Evolutionary conservation across 441 rosid species (phyloP).

Genomic region (Syzygium malaccense): DNA sequence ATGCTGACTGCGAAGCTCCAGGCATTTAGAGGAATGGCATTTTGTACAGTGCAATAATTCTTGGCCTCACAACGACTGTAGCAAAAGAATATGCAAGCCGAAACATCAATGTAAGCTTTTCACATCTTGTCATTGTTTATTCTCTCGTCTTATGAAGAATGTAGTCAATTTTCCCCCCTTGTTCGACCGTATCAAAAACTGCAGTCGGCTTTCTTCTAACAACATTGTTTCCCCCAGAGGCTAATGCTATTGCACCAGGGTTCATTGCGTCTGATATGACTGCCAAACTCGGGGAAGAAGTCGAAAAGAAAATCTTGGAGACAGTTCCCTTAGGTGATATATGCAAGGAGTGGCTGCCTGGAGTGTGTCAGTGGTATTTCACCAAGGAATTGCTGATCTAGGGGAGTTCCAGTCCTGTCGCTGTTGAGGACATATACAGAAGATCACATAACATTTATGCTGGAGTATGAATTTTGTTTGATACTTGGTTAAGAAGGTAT

Average conservation of each 20-base stretch:
- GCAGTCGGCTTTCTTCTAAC: neutral
- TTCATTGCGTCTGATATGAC: constrained; percentile 98
- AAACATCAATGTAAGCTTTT: constrained; percentile 57
- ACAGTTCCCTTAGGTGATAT: constrained; percentile 72
- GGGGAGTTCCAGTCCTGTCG: neutral
- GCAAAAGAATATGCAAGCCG: constrained; percentile 86
- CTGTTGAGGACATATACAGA: neutral
- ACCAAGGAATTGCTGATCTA: neutral
- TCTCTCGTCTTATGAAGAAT: neutral
- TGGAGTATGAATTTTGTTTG: neutral
- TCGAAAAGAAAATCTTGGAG: constrained; percentile 77
- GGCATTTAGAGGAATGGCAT: neutral
- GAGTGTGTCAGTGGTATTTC: neutral
- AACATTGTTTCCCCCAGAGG: constrained; percentile 23
- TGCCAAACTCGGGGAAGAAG: constrained; percentile 77
- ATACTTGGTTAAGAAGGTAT: neutral
- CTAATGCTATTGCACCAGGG: constrained; percentile 88
- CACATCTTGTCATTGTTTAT: neutral
- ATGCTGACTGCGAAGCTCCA: neutral
- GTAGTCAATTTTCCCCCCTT: neutral
- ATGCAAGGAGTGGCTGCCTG: neutral
- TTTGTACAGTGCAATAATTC: constrained; percentile 20
- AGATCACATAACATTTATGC: neutral
- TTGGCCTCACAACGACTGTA: constrained; percentile 69
- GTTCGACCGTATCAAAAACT: neutral